Base-by-base conservation (phyloP, 106 monocot species). In the Xerophyta viscosa region DNA sequence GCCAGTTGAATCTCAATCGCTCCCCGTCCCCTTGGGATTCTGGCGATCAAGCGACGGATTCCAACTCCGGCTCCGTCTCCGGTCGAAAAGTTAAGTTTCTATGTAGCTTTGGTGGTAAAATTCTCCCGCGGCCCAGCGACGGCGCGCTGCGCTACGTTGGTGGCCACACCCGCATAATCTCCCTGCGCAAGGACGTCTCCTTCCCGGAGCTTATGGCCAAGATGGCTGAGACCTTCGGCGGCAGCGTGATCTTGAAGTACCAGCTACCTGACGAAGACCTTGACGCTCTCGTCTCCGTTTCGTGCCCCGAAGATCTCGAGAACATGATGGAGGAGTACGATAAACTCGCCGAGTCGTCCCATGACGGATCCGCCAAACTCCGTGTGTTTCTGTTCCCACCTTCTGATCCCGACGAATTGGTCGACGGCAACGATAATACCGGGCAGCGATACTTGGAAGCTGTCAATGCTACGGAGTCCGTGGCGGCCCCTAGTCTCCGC, bases 251-350 rank as follows among this genome's bases (percentile, higher is more conserved):
- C 14, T 30, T 93, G 41, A 76, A 70, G 68, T 93, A 87, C 68
- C 83, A 87, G 68, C 79, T 93, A 24, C 87, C 92, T 7, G 92
- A 71, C 48, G 83, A 87, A 55, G 92, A 86, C 43, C 77, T 93
- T 42, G 92, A 93, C 61, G 67, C 83, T 18, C 77, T 93, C 43
- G 71, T 93, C 60, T 79, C 87, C n/a, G 80, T 93, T 17, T 80
- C 87, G 23, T 62, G 70, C n/a, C 33, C 57, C 6, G 92, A 93
- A 66, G 92, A n/a, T n/a, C n/a, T n/a, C n/a, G n/a, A n/a, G n/a
- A n/a, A n/a, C n/a, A n/a, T n/a, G n/a, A n/a, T n/a, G 83, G 92
- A 93, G 48, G 92, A 93, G 70, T 83, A 77, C 60, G 92, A 83
- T 8, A 72, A 72, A 66, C 58, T 72, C 9, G 54, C 13, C 22